A percentile compares a stretch with the other conserved stretches of the same genome.
phyloP scores from a whole-genome alignment of 768 basidiomycete species.

The Leccinum fibrillosum region DNA sequence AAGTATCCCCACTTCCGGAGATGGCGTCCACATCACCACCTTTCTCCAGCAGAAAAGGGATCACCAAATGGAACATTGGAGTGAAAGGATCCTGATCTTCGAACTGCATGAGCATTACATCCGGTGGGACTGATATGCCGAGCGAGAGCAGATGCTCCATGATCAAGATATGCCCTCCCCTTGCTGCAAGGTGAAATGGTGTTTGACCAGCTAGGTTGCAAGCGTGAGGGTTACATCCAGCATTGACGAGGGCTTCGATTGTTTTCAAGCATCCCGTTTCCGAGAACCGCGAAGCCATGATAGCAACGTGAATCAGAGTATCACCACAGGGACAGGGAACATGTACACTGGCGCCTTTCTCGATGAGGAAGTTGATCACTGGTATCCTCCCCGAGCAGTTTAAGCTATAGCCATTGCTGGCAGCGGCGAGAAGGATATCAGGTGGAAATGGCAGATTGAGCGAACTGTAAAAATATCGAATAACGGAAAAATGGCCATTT shows the following conservation, averaged over 20 bases:
- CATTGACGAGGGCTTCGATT: background rate
- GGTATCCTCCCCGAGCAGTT: background rate
- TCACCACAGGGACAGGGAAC: background rate
- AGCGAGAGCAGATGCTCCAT: background rate
- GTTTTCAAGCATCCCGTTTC: background rate
- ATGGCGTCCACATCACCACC: background rate
- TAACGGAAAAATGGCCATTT: rapidly evolving
- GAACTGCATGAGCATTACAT: background rate
- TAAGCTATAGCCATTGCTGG: rapidly evolving
- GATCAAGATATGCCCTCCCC: background rate
- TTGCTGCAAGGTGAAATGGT: background rate
- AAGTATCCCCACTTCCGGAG: background rate
- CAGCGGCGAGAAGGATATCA: background rate
- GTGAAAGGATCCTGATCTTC: background rate
- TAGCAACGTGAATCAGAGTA: background rate
- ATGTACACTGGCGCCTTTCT: background rate
- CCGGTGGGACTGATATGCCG: background rate
- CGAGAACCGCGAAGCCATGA: background rate
- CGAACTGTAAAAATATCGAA: background rate
- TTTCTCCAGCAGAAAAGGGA: background rate
- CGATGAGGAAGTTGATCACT: background rate
- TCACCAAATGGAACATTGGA: background rate
- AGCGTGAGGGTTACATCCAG: background rate
- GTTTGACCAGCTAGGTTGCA: background rate
- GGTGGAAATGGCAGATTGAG: background rate